These are phyloP conservation scores for Phoenix dactylifera DNA, from an alignment of 176 grass and related monocot species.

Conservation along the genomic window DNA sequence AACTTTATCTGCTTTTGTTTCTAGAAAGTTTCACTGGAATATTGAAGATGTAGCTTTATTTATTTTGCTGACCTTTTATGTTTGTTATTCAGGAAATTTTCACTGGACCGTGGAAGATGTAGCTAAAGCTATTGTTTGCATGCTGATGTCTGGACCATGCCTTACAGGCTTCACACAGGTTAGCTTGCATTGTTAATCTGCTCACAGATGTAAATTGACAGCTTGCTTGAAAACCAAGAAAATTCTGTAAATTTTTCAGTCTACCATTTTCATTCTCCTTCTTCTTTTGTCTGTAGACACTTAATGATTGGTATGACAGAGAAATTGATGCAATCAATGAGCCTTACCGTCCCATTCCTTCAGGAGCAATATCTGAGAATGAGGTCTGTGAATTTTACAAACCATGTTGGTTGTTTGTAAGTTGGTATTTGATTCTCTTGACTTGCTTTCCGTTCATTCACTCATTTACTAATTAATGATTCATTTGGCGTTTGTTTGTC, in stretches of 20 bases:
- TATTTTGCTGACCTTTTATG: background rate
- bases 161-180: slow-evolving; percentile 95
- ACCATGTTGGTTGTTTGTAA: no score
- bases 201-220: background rate
- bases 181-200: slow-evolving; percentile 2
- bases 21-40: background rate
- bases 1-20: no score
- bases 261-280: slow-evolving; percentile 8
- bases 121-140: slow-evolving; percentile 87
- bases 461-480: no score
- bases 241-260: slow-evolving; percentile 22
- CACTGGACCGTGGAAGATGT: slow-evolving; percentile 96
- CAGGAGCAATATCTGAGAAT: slow-evolving; percentile 84
- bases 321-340: slow-evolving; percentile 99
- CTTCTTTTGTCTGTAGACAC: slow-evolving; percentile 53
- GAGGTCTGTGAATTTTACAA: slow-evolving; percentile 38
- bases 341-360: slow-evolving; percentile 98
- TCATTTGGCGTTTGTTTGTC: no score
- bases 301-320: slow-evolving; percentile 96
- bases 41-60: slow-evolving; percentile 5
- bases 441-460: no score
- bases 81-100: slow-evolving; percentile 70
- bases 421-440: no score
- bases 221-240: slow-evolving; percentile 3
- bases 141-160: slow-evolving; percentile 95